A percentile compares a stretch with the other conserved stretches of the same genome.
Conservation (phyloP, 2,329 filamentous ascomycete species). For the Dothideomycetidae sp. region DNA sequence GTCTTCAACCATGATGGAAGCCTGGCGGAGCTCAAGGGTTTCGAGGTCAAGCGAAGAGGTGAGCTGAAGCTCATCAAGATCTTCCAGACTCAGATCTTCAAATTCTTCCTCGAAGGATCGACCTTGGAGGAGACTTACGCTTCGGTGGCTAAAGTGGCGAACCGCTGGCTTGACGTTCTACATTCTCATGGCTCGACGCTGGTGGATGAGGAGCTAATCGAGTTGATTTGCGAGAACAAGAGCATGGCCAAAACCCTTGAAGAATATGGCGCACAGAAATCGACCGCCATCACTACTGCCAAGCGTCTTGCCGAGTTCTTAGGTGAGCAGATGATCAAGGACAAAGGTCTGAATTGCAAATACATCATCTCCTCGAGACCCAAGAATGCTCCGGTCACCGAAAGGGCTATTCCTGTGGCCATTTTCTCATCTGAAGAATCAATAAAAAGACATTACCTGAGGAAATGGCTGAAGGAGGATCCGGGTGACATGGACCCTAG, state of each 20-base stretch:
- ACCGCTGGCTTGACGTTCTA: constrained; percentile 91
- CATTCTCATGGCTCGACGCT: constrained; percentile 77
- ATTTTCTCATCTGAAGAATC: constrained; percentile 90
- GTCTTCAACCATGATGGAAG: constrained; percentile 98
- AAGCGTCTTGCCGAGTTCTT: constrained; percentile 90
- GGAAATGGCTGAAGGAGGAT: constrained; percentile 93
- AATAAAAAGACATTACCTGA: constrained; percentile 76
- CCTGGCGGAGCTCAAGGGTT: constrained; percentile 89
- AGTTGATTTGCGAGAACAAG: constrained; percentile 99
- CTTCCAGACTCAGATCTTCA: constrained; percentile 98
- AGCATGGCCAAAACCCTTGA: constrained; percentile 95
- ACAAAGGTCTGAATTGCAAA: constrained; percentile 98
- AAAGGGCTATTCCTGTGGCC: constrained; percentile 83
- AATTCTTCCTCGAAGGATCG: constrained; percentile 88
- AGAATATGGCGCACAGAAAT: constrained; percentile 91
- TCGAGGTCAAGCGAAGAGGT: constrained; percentile 93
- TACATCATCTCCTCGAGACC: constrained; percentile 92
- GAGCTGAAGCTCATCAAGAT: constrained; percentile 99
- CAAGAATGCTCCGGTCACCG: constrained; percentile 80
- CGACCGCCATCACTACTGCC: constrained; percentile 97
- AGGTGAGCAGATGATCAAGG: constrained; percentile 97
- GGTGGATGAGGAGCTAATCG: constrained; percentile 92
- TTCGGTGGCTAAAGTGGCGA: constrained; percentile 85
- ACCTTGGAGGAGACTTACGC: constrained; percentile 80
- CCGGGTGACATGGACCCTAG: constrained; percentile 82